Evolutionary conservation across 2,329 filamentous ascomycete genomes (phyloP).

Genomic region (Botrytis medusae): DNA sequence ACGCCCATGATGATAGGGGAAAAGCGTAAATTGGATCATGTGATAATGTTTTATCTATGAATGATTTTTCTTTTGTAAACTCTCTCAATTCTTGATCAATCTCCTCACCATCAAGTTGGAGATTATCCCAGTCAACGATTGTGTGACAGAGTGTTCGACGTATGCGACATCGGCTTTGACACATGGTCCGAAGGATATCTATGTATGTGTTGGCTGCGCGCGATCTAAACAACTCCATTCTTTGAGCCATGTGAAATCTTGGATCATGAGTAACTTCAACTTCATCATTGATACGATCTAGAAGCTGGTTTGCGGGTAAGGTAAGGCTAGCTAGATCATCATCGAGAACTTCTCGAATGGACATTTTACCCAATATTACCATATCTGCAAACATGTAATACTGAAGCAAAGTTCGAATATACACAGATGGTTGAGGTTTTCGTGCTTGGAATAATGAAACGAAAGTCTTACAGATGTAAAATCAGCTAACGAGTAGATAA

Average conservation of each 20-base stretch:
- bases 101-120: slow-evolving; percentile 80
- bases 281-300: slow-evolving; percentile 73
- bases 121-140: slow-evolving; percentile 76
- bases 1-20: slow-evolving; percentile 83
- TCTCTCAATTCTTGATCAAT: slow-evolving; percentile 67
- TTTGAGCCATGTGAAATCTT: slow-evolving; percentile 68
- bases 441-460: slow-evolving; percentile 73
- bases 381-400: slow-evolving; percentile 72
- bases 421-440: slow-evolving; percentile 79
- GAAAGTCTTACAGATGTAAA: slow-evolving; percentile 56
- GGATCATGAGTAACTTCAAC: slow-evolving; percentile 73
- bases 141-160: slow-evolving; percentile 86
- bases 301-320: slow-evolving; percentile 67
- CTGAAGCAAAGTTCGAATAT: slow-evolving; percentile 77
- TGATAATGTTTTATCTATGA: slow-evolving; percentile 48
- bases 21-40: slow-evolving; percentile 62
- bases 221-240: slow-evolving; percentile 69
- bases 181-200: slow-evolving; percentile 79
- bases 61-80: slow-evolving; percentile 59
- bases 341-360: slow-evolving; percentile 73
- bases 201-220: slow-evolving; percentile 69
- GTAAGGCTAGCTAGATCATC: slow-evolving; percentile 78
- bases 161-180: slow-evolving; percentile 86
- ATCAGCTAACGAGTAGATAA: neutral
- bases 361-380: slow-evolving; percentile 65